A percentile compares a stretch with the other conserved stretches of the same genome.
phyloP scores from a whole-genome alignment of 2,329 filamentous ascomycete genomes.

The Trichoderma citrinoviride region DNA sequence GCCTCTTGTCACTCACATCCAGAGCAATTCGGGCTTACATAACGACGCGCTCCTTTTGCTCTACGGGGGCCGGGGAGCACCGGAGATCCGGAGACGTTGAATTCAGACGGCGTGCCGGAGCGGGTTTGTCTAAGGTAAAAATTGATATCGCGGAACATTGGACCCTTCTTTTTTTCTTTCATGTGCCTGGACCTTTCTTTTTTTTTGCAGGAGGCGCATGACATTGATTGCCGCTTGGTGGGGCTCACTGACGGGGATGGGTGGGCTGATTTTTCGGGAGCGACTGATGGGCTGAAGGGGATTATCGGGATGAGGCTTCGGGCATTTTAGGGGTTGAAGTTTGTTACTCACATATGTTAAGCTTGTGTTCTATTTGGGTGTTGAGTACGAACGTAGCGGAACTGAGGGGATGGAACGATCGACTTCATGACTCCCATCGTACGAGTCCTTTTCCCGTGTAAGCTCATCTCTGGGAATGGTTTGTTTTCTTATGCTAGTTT shows the following conservation, averaged over 20 bases:
- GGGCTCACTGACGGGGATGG: background rate
- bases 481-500: too few species aligned
- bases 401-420: too few species aligned
- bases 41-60: background rate
- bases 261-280: conserved; percentile 2
- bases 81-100: conserved; percentile 20
- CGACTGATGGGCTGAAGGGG: background rate
- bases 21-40: background rate
- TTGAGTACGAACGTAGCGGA: too few species aligned
- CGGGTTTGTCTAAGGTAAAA: background rate
- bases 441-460: too few species aligned
- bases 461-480: too few species aligned
- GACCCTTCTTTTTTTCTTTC: background rate
- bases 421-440: too few species aligned
- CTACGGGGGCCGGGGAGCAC: background rate
- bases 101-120: background rate
- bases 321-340: background rate
- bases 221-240: background rate
- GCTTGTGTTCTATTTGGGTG: too few species aligned
- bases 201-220: background rate
- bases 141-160: background rate
- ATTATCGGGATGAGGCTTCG: background rate
- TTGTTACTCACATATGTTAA: too few species aligned
- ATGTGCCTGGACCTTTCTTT: background rate
- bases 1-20: background rate